Base-by-base conservation (phyloP, 306 rosid species). In the Canavalia gladiata region DNA sequence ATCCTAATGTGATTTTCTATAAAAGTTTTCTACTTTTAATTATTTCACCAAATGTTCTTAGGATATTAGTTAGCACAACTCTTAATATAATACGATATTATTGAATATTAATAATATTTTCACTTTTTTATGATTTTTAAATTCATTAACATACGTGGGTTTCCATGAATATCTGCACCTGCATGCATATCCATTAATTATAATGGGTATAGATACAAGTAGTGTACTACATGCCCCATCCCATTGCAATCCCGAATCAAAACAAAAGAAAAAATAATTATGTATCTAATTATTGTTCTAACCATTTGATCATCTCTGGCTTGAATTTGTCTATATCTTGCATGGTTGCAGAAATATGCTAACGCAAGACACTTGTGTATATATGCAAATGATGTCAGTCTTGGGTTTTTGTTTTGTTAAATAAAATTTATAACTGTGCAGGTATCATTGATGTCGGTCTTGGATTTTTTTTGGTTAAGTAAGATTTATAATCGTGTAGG, bases 391-490 rank as follows among this genome's bases (percentile, higher is more conserved):
- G 35, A 45, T 78, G 82, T 29, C 5, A 10, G 47, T 67, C 13
- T n/a, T 66, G 9, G 8, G 6, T 77, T 8, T 65, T 57, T 8
- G 0, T 55, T 60, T 71, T 18, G 39, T 29, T 18, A 28, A 75
- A 39, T 50, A 45, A 4, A 39, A 63, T 62, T 60, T 41, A 25
- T 58, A 41, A 65, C 37, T 69, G 82, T 81, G 45, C 83, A 95
- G 98, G 98, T 72, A 95, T 95, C 72, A 47, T 45, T 70, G 69
- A 57, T 65, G 39, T 51, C 5, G 7, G 47, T 67, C 13, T n/a
- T 66, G 9, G 8, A 9, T 77, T 8, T 65, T 57, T 8, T 55
- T 60, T 71, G 39, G 39, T 29, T 18, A 28, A 75, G 47, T 50
- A 45, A 4, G 46, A 63, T 62, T 60, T 41, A 25, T 58, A 41